Percentiles rank a stretch among this genome's conserved stretches.
Conservation (phyloP, 257 asterid species). For the Ligustrum vulgare region DNA sequence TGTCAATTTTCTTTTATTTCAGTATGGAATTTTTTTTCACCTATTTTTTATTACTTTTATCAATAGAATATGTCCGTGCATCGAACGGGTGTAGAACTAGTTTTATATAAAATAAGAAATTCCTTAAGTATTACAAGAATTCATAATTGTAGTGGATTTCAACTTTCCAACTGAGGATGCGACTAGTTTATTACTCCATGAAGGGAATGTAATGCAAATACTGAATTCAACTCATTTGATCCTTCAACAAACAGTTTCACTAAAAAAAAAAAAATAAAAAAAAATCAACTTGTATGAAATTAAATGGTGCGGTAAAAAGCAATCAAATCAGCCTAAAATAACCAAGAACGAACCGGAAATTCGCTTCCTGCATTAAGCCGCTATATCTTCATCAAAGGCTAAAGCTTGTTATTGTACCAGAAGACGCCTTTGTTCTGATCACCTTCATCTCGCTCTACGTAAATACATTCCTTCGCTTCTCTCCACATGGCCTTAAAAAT, state of each 20-base stretch:
- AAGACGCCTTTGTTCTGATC: constrained; percentile 62
- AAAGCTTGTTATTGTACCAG: constrained; percentile 81
- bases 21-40: no score
- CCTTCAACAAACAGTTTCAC: background rate
- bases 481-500: constrained; percentile 64
- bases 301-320: background rate
- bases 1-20: no score
- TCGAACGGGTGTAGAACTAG: no score
- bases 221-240: no score
- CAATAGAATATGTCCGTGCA: no score
- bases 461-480: constrained; percentile 77
- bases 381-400: constrained; percentile 18
- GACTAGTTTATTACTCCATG: background rate
- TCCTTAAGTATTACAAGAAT: no score
- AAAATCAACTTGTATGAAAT: no score
- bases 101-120: no score
- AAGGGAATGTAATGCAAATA: background rate
- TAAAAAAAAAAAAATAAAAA: no score
- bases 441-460: constrained; percentile 66
- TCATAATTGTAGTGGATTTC: no score
- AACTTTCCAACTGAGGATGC: background rate
- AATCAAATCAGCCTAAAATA: constrained; percentile 17
- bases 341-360: constrained; percentile 20
- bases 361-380: constrained; percentile 17
- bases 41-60: no score